These are phyloP conservation scores for Ascochyta pisi DNA, from an alignment of 2,329 filamentous ascomycete species.

Conservation along the genomic window DNA sequence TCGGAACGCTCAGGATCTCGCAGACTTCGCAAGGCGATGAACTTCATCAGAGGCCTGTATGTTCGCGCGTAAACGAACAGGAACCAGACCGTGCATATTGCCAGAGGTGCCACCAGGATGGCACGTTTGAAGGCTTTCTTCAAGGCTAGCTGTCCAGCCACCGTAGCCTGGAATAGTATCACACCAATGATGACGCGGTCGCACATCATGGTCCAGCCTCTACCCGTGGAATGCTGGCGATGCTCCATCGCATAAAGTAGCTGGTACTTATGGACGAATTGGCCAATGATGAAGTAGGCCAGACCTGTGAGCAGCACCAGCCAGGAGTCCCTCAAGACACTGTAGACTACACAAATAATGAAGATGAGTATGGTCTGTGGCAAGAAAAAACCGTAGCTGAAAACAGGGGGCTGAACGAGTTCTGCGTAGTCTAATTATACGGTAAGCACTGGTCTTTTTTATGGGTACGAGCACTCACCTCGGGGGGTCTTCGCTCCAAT, in stretches of 20 bases:
- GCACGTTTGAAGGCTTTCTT: conserved; percentile 76
- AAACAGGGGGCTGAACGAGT: conserved; percentile 79
- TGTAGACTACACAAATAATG: conserved; percentile 95
- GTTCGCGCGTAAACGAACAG: conserved; percentile 79
- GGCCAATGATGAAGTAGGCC: conserved; percentile 81
- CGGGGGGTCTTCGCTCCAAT: conserved; percentile 85
- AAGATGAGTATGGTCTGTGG: conserved; percentile 92
- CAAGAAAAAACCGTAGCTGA: conserved; percentile 95
- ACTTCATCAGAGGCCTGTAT: conserved; percentile 88
- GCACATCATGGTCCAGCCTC: conserved; percentile 96
- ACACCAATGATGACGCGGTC: conserved; percentile 87
- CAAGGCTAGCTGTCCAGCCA: conserved; percentile 84
- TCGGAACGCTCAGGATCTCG: conserved; percentile 65
- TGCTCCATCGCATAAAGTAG: conserved; percentile 98
- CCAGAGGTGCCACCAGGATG: conserved; percentile 74
- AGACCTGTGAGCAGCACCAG: conserved; percentile 82
- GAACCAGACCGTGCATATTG: conserved; percentile 87
- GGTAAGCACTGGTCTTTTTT: conserved; percentile 3
- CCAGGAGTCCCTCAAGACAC: conserved; percentile 80
- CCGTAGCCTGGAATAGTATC: conserved; percentile 87
- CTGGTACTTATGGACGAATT: conserved; percentile 96
- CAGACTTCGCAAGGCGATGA: conserved; percentile 90
- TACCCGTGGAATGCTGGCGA: conserved; percentile 89
- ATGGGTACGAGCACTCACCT: conserved; percentile 40
- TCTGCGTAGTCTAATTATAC: conserved; percentile 72